Conservation (phyloP, 306 rosid species). For the Morella rubra region DNA sequence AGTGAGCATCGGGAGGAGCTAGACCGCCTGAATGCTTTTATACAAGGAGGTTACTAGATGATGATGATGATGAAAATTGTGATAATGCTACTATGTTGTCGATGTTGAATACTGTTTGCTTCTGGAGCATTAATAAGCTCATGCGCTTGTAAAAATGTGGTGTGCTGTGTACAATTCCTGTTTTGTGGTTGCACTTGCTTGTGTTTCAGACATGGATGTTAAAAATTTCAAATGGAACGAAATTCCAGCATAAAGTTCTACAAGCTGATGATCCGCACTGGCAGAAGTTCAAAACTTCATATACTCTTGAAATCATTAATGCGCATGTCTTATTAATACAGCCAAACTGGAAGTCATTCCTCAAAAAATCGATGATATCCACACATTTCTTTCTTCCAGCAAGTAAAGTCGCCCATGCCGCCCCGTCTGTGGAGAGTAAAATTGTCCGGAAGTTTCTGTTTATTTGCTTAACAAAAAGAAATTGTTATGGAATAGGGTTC, state of each 20-base stretch:
- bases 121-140: constrained; percentile 44
- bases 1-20: constrained; percentile 96
- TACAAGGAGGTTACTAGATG: constrained; percentile 92
- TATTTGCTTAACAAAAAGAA: too few relatives aligned
- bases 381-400: too few relatives aligned
- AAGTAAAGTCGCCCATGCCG: too few relatives aligned
- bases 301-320: neutral
- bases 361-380: too few relatives aligned
- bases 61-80: constrained; percentile 35
- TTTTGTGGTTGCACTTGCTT: constrained; percentile 22
- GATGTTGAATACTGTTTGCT: constrained; percentile 27
- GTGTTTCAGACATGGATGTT: constrained; percentile 11
- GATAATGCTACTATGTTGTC: constrained; percentile 27
- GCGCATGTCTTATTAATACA: neutral
- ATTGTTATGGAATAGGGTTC: too few relatives aligned
- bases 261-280: constrained; percentile 12
- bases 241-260: constrained; percentile 9
- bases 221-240: neutral
- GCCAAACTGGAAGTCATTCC: neutral
- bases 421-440: too few relatives aligned
- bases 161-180: constrained; percentile 31
- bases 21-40: constrained; percentile 85
- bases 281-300: neutral
- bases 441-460: too few relatives aligned
- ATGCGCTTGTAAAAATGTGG: constrained; percentile 51